Percentiles rank a stretch among this genome's conserved stretches.
These are phyloP conservation scores for Apiotrichum siamense DNA, from an alignment of 1,284 basidiomycete genomes.

Conservation along the genomic window DNA sequence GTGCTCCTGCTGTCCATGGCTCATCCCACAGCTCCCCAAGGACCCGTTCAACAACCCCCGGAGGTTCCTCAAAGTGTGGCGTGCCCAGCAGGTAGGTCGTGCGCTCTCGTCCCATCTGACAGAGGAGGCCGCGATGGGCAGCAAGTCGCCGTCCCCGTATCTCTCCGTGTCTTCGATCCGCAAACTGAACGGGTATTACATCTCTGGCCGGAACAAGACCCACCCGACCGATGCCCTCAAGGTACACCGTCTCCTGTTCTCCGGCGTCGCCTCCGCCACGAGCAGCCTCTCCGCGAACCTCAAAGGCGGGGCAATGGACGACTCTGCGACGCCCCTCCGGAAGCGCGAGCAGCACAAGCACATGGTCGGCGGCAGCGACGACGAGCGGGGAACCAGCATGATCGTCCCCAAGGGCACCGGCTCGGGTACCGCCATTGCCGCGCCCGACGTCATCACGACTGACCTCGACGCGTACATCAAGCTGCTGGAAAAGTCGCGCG, in stretches of 20 bases:
- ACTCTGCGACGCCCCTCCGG: conserved; percentile 26
- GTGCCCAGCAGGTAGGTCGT: conserved; percentile 19
- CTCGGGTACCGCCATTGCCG: conserved; percentile 23
- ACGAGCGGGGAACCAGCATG: conserved; percentile 27
- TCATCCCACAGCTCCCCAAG: conserved; percentile 27
- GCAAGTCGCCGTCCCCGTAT: background rate
- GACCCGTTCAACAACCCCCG: conserved; percentile 33
- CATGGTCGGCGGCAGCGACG: conserved; percentile 14
- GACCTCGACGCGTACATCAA: conserved; percentile 39
- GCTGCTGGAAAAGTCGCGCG: conserved; percentile 34
- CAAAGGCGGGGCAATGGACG: conserved; percentile 31
- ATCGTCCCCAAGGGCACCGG: conserved; percentile 34
- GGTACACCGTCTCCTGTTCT: conserved; percentile 35
- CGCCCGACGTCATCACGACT: conserved; percentile 36
- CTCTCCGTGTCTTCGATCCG: conserved; percentile 31
- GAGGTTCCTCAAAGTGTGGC: conserved; percentile 36
- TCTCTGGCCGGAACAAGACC: conserved; percentile 23
- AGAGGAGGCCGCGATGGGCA: background rate
- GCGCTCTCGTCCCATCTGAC: background rate
- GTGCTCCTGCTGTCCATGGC: conserved; percentile 5
- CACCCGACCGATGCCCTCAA: conserved; percentile 33
- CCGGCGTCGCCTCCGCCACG: conserved; percentile 36
- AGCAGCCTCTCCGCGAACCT: conserved; percentile 33
- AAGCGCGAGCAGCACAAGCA: conserved; percentile 38
- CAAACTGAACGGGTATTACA: conserved; percentile 26